These are phyloP conservation scores for Urtica urens DNA, from an alignment of 306 rosid species.

Conservation along the genomic window DNA sequence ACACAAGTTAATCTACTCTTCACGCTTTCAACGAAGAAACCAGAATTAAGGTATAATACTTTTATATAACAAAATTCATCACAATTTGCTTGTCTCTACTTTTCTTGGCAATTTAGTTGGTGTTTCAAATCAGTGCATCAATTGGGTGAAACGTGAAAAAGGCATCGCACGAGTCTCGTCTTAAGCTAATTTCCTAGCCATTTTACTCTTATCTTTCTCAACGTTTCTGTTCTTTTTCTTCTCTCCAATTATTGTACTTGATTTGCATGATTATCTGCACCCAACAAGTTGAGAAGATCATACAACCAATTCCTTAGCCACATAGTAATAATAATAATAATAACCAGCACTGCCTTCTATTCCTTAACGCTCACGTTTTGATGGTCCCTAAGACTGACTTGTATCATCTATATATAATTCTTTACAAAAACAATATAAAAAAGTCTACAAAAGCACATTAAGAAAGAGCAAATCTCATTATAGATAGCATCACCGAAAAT, in stretches of 20 bases:
- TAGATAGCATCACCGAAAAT: too few relatives aligned
- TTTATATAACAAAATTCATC: neutral
- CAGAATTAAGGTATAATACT: neutral
- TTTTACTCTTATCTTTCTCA: neutral
- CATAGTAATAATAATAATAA: too few relatives aligned
- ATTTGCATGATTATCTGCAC: neutral
- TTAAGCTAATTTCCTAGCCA: too few relatives aligned
- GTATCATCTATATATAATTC: too few relatives aligned
- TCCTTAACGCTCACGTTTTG: too few relatives aligned
- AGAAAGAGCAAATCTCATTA: too few relatives aligned
- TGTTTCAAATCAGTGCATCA: neutral
- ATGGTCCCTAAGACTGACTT: too few relatives aligned
- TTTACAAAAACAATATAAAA: too few relatives aligned
- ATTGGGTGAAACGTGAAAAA: neutral
- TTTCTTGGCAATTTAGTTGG: constrained; percentile 6
- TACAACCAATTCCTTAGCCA: too few relatives aligned
- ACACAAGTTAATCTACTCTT: neutral
- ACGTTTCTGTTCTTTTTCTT: neutral
- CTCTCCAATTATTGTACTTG: constrained; percentile 5
- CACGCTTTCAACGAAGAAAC: neutral
- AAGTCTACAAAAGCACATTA: too few relatives aligned
- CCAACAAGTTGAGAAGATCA: constrained; percentile 13
- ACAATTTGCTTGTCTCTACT: neutral
- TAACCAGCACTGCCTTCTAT: too few relatives aligned
- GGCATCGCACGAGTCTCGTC: too few relatives aligned